Evolutionary conservation across 257 asterid species (phyloP), one percentile per base, ranked within the genome.

Genomic region (Datura wrightii): DNA sequence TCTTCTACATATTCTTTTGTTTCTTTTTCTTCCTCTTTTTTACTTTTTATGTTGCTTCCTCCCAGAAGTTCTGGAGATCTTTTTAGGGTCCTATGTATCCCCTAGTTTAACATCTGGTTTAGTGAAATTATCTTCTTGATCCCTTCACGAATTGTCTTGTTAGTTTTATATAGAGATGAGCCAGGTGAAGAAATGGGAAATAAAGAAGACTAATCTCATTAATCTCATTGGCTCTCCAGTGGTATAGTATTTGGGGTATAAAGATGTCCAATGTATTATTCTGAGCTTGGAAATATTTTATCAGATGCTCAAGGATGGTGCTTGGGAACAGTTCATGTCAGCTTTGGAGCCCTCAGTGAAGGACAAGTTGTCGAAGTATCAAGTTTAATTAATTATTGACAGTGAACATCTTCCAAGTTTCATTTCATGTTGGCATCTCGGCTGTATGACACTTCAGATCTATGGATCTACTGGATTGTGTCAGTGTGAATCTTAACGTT

Each of bases 251-350:
- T 54, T 52, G 58, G 81, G 82, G 82, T 52, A 78, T 50, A 52
- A 69, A 52, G 46, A 50, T 67, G n/a, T 46, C 46, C 62, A 60
- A 56, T 59, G 24, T 14, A 56, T 79, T 74, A 15, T 83, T 56
- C 60, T 67, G 55, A 63, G 16, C 41, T 37, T 48, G 79, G 86
- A 36, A 52, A 71, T 78, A 41, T 59, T 79, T 85, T 84, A 70
- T 52, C 95, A 96, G 99, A 93, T 96, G 97, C 97, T 96, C 55
- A 86, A 90, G 85, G 88, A 89, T 71, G 97, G 95, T 85, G 94
- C 92, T 52, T 96, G 99, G 99, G 98, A 96, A 81, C 99, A 93
- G 79, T 93, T 91, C 89, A 89, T 94, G 94, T 92, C 94, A 36
- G 89, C 93, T 36, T 89, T 96, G 94, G 98, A 94, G 90, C 94